Evolutionary conservation across 1,139 yeast genomes (phyloP), one percentile per base, ranked within the genome.

Genomic region (Kurtzmaniella natalensis): DNA sequence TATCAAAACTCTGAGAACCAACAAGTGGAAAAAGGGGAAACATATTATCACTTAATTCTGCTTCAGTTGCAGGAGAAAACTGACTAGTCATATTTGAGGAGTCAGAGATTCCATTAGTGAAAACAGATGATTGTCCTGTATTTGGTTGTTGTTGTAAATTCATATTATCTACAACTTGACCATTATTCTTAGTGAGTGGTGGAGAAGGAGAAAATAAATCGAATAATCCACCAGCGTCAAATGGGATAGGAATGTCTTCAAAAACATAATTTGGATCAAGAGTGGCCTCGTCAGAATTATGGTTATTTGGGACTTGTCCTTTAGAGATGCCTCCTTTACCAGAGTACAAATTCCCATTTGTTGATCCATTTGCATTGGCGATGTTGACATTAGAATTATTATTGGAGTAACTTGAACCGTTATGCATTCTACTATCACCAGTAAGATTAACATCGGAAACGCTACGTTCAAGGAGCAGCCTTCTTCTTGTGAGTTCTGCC

Each of bases 11-110:
- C 32, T 55, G 55, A 22, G 62, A 60, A 2, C 78, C 79, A 28
- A 73, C 70, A 36, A 74, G 54, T 0, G 79, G 78, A 37, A 70
- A 72, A 20, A 74, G 55, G 2, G 80, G 80, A 43, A 72, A 73
- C 58, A 68, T 60, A 21, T 54, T 51, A 31, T 60, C 56, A 15
- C 30, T 24, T 11, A 33, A 27, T 21, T 35, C 38, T 15, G 32
- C 16, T 16, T 18, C 26, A 18, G 27, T 24, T 16, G 32, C 21
- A 25, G 32, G 28, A 22, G 32, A 18, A 11, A 23, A 23, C 13
- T 23, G 26, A 23, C 26, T 8, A n/a, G n/a, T n/a, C 6, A 23
- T 7, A 16, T 8, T 17, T 17, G 30, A 18, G 9, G 21, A 28
- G 14, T 28, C 21, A 4, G 22, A 18, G 8, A 18, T 19, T 6